phyloP scores from a whole-genome alignment of 345 rosid genomes.

The Ailanthus altissimus region DNA sequence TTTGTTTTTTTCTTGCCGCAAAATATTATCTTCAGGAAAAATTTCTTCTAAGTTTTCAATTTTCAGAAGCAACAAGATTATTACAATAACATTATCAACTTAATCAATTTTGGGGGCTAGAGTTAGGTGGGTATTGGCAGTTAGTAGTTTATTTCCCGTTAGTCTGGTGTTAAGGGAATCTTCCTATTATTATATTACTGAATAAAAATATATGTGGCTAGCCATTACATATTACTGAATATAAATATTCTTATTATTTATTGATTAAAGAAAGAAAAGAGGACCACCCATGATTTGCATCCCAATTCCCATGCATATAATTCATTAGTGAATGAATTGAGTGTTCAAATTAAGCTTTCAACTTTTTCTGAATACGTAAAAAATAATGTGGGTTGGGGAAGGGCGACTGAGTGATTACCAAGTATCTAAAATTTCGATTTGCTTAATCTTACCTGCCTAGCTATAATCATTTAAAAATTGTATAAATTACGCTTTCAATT shows the following conservation, averaged over 20 bases:
- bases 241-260: neutral
- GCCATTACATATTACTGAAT: neutral
- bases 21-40: too few species aligned
- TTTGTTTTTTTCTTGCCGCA: too few species aligned
- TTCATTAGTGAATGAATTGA: neutral
- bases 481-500: neutral
- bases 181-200: constrained; percentile 9
- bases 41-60: neutral
- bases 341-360: neutral
- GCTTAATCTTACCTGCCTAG: constrained; percentile 20
- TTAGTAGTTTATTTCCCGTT: constrained; percentile 34
- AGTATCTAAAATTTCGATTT: constrained; percentile 12
- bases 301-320: too few species aligned
- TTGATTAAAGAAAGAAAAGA: constrained; percentile 6
- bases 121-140: constrained; percentile 36
- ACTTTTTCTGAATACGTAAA: neutral
- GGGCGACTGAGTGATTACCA: neutral
- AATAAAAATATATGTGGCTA: neutral
- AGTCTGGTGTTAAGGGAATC: constrained; percentile 28
- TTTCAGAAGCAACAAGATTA: neutral
- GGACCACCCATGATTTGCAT: constrained; percentile 25
- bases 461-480: neutral
- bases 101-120: neutral
- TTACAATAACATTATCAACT: neutral
- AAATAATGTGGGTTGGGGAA: constrained; percentile 1